Base-by-base conservation (phyloP, 495 filamentous ascomycete species). In the Bacidia gigantensis region DNA sequence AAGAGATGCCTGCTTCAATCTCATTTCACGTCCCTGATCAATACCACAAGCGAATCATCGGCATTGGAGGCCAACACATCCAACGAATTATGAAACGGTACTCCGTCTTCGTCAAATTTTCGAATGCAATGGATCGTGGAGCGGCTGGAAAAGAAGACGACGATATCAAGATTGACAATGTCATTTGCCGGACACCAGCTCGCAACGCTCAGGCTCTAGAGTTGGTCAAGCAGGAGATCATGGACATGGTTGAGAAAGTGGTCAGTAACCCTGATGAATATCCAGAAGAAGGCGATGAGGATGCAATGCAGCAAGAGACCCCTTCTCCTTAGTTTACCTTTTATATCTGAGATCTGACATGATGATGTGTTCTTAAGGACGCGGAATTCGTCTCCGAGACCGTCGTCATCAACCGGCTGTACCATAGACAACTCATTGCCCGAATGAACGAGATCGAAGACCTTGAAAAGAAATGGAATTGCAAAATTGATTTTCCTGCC, bases 51-150 rank as follows among this genome's bases (percentile, higher is more conserved):
- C 87, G 93, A 40, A 99, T 99, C 57, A 99, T 99, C 57, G 92
- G 92, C 50, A 96, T 97, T 54, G 93, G 92, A 54, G 92, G 92
- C 17, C 88, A 95, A 64, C 93, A 97, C 60, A 99, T 99, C 60
- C 92, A 99, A 64, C 89, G 89, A 52, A 97, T 97, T 71, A 99
- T 97, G 92, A 99, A 99, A 73, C 96, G 96, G 67, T 93, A 99
- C 70, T 99, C 92, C 1, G 92, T 99, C 52, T 99, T 97, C 57
- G 92, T 99, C 71, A 99, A 99, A 65, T 99, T 99, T 64, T 94
- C 88, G 56, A 99, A 99, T 61, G 92, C 93, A 23, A 97, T 97
- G 93, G 92, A 99, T 66, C 85, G 92, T 59, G 89, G 88, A 52
- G 89, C 88, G 11, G 82, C 93, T 67, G 85, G 87, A 56, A 86